Base-by-base conservation (phyloP, 2,329 filamentous ascomycete species). In the Drechslerella coelobrocha region DNA sequence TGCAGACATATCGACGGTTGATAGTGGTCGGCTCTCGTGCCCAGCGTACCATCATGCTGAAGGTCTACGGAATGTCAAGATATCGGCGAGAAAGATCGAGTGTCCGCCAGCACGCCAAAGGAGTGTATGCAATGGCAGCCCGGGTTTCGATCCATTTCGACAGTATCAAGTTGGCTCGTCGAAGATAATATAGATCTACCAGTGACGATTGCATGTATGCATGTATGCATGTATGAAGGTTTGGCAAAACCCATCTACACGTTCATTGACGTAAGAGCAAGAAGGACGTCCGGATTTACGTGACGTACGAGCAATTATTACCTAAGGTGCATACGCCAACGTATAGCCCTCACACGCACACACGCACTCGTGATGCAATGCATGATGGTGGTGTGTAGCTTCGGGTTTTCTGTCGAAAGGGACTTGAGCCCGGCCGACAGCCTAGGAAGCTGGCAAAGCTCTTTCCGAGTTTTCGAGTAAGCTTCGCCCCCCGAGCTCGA, bases 21-120 rank as follows among this genome's bases (percentile, higher is more conserved):
- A 45, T 17, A 19, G 41, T 10, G 17, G n/a, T n/a, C n/a, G n/a
- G n/a, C n/a, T n/a, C n/a, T n/a, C n/a, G n/a, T n/a, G n/a, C n/a
- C n/a, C n/a, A n/a, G n/a, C n/a, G n/a, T n/a, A n/a, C n/a, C n/a
- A n/a, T n/a, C n/a, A n/a, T n/a, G n/a, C n/a, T 45, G 41, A 45
- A 19, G 14, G 41, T 45, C 41, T 45, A 45, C 41, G 41, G 41
- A 45, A 23, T 19, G 41, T 45, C 41, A 45, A 45, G 17, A 17
- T 21, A 21, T 6, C 10, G 19, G 41, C 41, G 17, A 19, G 41
- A n/a, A 14, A 45, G 41, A 45, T 45, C 41, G 21, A n/a, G 34
- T 39, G 12, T 39, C 17, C 34, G 34, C 17, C 34, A 14, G 34
- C n/a, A n/a, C 34, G 14, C 19, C 14, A 45, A n/a, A 45, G n/a